Conservation (phyloP, 352 stramenopile species). For the Pythium pyrilobum region DNA sequence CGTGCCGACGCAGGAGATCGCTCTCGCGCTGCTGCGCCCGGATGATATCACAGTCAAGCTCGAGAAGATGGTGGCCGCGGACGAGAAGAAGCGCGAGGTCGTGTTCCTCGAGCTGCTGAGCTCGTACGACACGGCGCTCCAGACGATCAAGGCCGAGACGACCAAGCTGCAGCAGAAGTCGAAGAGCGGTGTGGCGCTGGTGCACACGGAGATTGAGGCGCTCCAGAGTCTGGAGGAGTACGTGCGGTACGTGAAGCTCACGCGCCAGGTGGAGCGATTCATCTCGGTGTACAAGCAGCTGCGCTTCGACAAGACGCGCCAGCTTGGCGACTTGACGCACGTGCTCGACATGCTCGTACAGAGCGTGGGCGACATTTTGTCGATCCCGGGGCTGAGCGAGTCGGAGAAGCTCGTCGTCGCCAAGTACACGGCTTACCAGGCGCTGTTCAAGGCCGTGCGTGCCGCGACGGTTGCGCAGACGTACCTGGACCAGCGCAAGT, state of each 20-base stretch:
- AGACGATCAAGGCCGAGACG: conserved; percentile 61
- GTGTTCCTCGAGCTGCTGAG: conserved; percentile 70
- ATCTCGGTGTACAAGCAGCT: conserved; percentile 63
- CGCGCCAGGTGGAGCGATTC: conserved; percentile 65
- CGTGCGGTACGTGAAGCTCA: conserved; percentile 64
- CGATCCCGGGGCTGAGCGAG: conserved; percentile 51
- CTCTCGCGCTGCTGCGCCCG: conserved; percentile 56
- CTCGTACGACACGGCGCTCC: conserved; percentile 62
- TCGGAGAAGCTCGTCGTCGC: conserved; percentile 41
- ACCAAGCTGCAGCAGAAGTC: conserved; percentile 66
- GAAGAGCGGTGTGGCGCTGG: conserved; percentile 65
- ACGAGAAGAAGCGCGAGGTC: conserved; percentile 68
- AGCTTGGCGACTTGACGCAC: conserved; percentile 65
- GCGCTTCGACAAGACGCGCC: conserved; percentile 34
- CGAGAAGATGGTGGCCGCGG: conserved; percentile 28
- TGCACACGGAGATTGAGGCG: conserved; percentile 69
- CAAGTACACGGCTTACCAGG: conserved; percentile 69
- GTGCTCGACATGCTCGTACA: conserved; percentile 82
- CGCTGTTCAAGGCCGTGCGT: conserved; percentile 61
- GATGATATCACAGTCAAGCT: conserved; percentile 68
- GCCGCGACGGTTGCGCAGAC: conserved; percentile 56
- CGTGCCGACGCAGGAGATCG: conserved; percentile 67
- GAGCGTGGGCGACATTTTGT: conserved; percentile 71
- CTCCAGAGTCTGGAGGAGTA: conserved; percentile 69
- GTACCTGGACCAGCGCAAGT: conserved; percentile 63